phyloP scores from a whole-genome alignment of 2,329 filamentous ascomycete genomes.

The Parastagonospora nodorum region DNA sequence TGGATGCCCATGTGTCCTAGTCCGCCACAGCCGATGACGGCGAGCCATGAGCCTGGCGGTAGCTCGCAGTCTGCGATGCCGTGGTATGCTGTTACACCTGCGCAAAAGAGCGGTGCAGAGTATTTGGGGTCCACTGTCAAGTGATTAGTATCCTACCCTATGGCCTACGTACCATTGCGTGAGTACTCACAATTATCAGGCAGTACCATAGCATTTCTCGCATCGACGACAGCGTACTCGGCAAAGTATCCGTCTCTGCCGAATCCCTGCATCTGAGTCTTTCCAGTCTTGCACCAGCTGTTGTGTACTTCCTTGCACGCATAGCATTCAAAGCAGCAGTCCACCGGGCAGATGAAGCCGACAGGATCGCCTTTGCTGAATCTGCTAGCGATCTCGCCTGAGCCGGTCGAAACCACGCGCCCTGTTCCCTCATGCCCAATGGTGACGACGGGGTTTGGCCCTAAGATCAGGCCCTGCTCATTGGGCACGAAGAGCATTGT shows the following conservation, averaged over 20 bases:
- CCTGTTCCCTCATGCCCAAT: constrained; percentile 43
- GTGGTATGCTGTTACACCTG: constrained; percentile 38
- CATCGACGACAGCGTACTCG: constrained; percentile 39
- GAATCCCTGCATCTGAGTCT: constrained; percentile 40
- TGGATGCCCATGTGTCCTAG: constrained; percentile 41
- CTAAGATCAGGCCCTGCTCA: constrained; percentile 38
- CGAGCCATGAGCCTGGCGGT: constrained; percentile 35
- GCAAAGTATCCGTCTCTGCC: constrained; percentile 35
- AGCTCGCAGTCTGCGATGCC: constrained; percentile 36
- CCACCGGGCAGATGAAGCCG: constrained; percentile 39
- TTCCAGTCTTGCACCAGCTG: constrained; percentile 32
- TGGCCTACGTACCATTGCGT: background rate
- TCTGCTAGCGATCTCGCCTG: constrained; percentile 25
- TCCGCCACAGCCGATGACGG: constrained; percentile 37
- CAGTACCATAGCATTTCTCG: constrained; percentile 33
- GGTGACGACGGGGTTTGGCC: constrained; percentile 34
- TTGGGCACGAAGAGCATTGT: constrained; percentile 45
- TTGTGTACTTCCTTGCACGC: constrained; percentile 38
- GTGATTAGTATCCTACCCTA: constrained; percentile 1
- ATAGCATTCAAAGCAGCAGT: constrained; percentile 41
- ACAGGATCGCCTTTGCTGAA: constrained; percentile 41
- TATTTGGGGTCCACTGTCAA: constrained; percentile 29
- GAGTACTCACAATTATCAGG: constrained; percentile 28
- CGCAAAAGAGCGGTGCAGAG: constrained; percentile 38
- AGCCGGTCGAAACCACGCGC: constrained; percentile 30